Conservation (phyloP, 1,284 basidiomycete species). For the Veloporphyrellus conicus region DNA sequence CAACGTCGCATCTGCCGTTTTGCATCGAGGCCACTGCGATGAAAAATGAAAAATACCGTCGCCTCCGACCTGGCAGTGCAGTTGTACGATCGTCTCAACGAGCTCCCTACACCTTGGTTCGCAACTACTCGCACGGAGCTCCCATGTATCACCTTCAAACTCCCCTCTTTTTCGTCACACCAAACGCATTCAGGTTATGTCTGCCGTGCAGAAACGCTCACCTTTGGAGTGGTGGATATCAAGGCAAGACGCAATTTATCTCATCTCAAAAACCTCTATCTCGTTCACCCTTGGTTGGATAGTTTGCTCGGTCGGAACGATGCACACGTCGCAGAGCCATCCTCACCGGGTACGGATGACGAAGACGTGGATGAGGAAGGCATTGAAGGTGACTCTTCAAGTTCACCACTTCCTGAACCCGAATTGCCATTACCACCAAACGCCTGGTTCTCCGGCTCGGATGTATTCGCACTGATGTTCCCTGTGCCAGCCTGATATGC, state of each 20-base stretch:
- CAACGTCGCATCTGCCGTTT: too few relatives aligned
- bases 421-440: background rate
- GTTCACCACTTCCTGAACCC: background rate
- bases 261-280: background rate
- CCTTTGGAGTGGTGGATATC: background rate
- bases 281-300: background rate
- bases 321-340: background rate
- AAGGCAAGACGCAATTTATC: background rate
- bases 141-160: background rate
- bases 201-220: background rate
- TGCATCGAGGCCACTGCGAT: too few relatives aligned
- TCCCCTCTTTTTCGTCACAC: background rate
- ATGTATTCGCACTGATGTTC: too few relatives aligned
- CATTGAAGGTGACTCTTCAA: background rate
- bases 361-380: background rate
- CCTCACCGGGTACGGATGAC: background rate
- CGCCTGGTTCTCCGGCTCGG: too few relatives aligned
- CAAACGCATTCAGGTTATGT: background rate
- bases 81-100: too few relatives aligned
- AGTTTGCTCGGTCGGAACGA: background rate
- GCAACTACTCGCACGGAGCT: background rate
- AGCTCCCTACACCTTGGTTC: too few relatives aligned
- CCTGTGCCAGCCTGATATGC: too few relatives aligned
- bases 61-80: too few relatives aligned
- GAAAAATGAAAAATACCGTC: too few relatives aligned